Base-by-base conservation (phyloP, 495 filamentous ascomycete species). In the Penicillium pancosmium region DNA sequence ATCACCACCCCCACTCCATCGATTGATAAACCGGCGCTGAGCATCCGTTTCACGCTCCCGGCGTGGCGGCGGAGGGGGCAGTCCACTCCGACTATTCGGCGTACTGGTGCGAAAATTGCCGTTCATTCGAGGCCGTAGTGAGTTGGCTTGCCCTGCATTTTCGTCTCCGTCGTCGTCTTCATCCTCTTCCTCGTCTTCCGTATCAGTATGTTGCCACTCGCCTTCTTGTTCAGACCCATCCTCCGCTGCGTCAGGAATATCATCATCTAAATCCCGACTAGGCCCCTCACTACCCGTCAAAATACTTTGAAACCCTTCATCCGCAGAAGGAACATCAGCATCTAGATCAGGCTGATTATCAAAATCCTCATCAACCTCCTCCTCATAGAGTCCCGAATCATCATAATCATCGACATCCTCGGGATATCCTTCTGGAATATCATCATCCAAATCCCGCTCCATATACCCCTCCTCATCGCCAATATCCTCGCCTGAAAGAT, bases 151-250 rank as follows among this genome's bases (percentile, higher is more conserved):
- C 19, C 64, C 27, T 7, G 27, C 27, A 31, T 31, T 31, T 9
- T 31, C 27, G 64, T n/a, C 69, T 3, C 75, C 74, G 11, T 76
- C 68, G 10, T 76, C 71, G 23, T 74, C 69, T 5, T 76, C 71
- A 25, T 79, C 79, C 33, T 82, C 82, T 19, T 89, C 72, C 55
- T 87, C 85, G n/a, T 80, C 82, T 61, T 93, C 91, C 7, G 90
- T 91, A 73, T 96, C 91, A 19, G 91, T 96, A 65, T 96, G 91
- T 59, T 81, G 78, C 78, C 78, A 81, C 66, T 78, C 75, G n/a
- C 71, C 78, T 49, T 71, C 70, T 50, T 75, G 64, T 16, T 67
- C 69, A 8, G 57, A 67, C 0, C 54, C 73, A 40, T 67, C 55
- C 33, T 73, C 69, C 11, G 60, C 68, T 18, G 77, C 76, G 55